Evolutionary conservation across 495 filamentous ascomycete species (phyloP).

Genomic region (Tuber brumale): DNA sequence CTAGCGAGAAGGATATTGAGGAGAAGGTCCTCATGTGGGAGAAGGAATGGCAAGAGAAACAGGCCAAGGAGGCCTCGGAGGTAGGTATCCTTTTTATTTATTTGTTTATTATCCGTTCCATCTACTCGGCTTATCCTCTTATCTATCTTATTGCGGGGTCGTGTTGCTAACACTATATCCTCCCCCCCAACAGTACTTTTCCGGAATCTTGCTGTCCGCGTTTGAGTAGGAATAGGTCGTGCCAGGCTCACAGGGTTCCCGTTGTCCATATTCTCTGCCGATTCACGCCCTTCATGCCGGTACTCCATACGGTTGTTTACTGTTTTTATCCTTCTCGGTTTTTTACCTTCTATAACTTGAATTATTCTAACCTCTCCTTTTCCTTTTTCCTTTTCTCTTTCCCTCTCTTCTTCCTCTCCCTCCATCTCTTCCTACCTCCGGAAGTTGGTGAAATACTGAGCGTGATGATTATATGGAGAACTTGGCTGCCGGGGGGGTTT

Average conservation of each 20-base stretch:
- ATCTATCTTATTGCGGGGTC: background rate
- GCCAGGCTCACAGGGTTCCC: constrained; percentile 4
- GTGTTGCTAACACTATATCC: constrained; percentile 9
- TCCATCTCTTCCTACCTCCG: background rate
- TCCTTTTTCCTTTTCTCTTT: background rate
- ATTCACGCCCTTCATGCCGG: constrained; percentile 15
- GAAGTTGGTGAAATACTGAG: background rate
- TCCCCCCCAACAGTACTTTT: constrained; percentile 33
- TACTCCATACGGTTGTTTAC: constrained; percentile 28
- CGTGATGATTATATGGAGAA: background rate
- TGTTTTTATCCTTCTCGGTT: background rate
- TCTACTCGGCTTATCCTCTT: background rate
- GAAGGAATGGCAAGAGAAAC: constrained; percentile 41
- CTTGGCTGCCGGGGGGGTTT: background rate
- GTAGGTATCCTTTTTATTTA: constrained; percentile 24
- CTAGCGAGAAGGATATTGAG: constrained; percentile 35
- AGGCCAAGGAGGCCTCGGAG: constrained; percentile 40
- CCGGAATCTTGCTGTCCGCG: constrained; percentile 39
- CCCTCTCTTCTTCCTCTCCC: background rate
- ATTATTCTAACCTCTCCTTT: background rate
- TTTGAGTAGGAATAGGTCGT: constrained; percentile 32
- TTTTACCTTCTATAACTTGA: background rate
- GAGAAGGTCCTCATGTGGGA: constrained; percentile 38
- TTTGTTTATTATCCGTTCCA: constrained; percentile 2
- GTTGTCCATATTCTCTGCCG: constrained; percentile 12